These are phyloP conservation scores for Styphnolobium japonicum DNA, from an alignment of 306 rosid genomes.

Conservation along the genomic window DNA sequence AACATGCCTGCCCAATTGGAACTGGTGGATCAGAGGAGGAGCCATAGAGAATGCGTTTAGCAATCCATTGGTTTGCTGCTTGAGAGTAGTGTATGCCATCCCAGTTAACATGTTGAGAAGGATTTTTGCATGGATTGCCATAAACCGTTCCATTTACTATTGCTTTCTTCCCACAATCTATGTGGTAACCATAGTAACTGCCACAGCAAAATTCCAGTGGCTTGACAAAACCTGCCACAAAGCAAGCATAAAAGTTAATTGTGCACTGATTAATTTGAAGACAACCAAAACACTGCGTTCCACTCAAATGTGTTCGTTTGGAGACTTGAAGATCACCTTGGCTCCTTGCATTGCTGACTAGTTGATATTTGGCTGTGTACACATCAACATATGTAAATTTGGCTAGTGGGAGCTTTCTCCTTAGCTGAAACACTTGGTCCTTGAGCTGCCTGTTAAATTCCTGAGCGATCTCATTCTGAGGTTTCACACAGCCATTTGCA, in stretches of 20 bases:
- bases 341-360: slow-evolving; percentile 52
- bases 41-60: slow-evolving; percentile 54
- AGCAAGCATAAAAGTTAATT: background rate
- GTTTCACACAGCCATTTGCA: slow-evolving; percentile 61
- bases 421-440: slow-evolving; percentile 36
- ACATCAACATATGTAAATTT: slow-evolving; percentile 65
- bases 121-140: slow-evolving; percentile 71
- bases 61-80: slow-evolving; percentile 67
- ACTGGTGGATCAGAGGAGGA: slow-evolving; percentile 69
- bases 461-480: slow-evolving; percentile 65
- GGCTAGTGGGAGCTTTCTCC: slow-evolving; percentile 50
- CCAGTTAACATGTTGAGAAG: slow-evolving; percentile 75
- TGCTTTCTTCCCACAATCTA: slow-evolving; percentile 63
- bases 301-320: background rate
- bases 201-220: slow-evolving; percentile 88
- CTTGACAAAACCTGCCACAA: slow-evolving; percentile 66
- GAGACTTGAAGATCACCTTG: slow-evolving; percentile 42
- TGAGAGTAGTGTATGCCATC: slow-evolving; percentile 89
- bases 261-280: background rate
- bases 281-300: background rate
- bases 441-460: slow-evolving; percentile 76
- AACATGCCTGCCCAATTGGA: slow-evolving; percentile 59
- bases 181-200: slow-evolving; percentile 61
- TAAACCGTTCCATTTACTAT: slow-evolving; percentile 69
- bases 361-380: slow-evolving; percentile 62